These are phyloP conservation scores for Backusella liffmaniae DNA, from an alignment of 192 early-diverging fungal species.

Conservation along the genomic window DNA sequence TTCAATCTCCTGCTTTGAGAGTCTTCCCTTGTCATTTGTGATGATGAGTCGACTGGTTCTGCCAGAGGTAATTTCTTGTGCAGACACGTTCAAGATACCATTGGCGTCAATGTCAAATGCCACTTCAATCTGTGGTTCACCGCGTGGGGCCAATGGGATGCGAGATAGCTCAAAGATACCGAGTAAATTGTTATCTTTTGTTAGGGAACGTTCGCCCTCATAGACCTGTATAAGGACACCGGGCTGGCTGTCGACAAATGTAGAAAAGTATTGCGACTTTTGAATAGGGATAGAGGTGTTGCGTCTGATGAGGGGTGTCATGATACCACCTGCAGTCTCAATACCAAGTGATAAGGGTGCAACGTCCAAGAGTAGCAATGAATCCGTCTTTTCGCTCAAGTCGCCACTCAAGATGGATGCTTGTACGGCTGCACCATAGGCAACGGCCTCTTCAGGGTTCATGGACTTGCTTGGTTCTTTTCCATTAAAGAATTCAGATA, in stretches of 20 bases:
- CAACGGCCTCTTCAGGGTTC: constrained; percentile 99
- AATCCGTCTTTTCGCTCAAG: constrained; percentile 41
- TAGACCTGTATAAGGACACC: constrained; percentile 94
- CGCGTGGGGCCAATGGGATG: constrained; percentile 92
- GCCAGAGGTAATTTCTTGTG: constrained; percentile 95
- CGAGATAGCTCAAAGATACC: constrained; percentile 96
- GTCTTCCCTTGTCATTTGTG: constrained; percentile 95
- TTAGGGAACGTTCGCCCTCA: constrained; percentile 92
- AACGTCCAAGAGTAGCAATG: constrained; percentile 86
- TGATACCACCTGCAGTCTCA: constrained; percentile 95
- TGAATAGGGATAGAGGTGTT: constrained; percentile 93
- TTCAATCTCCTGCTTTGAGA: constrained; percentile 92
- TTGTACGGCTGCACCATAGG: constrained; percentile 96
- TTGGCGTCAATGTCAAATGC: constrained; percentile 94
- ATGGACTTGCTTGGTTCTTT: constrained; percentile 96
- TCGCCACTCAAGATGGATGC: constrained; percentile 85
- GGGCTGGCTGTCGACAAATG: constrained; percentile 94
- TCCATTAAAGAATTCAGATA: constrained; percentile 93
- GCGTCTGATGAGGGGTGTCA: constrained; percentile 90
- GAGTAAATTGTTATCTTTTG: constrained; percentile 97
- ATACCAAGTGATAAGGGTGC: constrained; percentile 96
- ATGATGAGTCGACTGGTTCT: constrained; percentile 95
- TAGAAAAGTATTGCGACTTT: constrained; percentile 98
- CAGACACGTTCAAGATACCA: constrained; percentile 91
- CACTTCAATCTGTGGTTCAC: constrained; percentile 96